phyloP scores from a whole-genome alignment of 495 filamentous ascomycete genomes.

The Lasiosphaeris hirsuta region DNA sequence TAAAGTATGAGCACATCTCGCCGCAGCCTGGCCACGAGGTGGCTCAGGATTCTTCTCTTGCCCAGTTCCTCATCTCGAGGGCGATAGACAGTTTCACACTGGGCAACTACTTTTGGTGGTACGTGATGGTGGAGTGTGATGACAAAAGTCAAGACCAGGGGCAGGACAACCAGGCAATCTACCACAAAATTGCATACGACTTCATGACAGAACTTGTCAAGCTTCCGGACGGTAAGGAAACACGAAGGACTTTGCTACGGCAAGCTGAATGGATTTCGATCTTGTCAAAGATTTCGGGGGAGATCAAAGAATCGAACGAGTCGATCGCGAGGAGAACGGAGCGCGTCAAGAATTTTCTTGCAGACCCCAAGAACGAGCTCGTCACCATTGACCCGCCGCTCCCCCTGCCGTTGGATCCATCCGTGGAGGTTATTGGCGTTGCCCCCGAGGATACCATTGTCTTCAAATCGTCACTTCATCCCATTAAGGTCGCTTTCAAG shows the following conservation, averaged over 20 bases:
- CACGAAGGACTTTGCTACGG: slow-evolving; percentile 69
- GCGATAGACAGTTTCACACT: slow-evolving; percentile 83
- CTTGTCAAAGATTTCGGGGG: slow-evolving; percentile 83
- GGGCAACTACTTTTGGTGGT: slow-evolving; percentile 96
- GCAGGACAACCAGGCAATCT: slow-evolving; percentile 73
- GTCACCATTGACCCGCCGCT: slow-evolving; percentile 78
- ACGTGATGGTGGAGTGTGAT: slow-evolving; percentile 92
- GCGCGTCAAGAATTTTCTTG: slow-evolving; percentile 72
- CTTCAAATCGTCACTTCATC: slow-evolving; percentile 91
- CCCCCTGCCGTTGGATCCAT: slow-evolving; percentile 85
- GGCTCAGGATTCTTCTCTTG: slow-evolving; percentile 80
- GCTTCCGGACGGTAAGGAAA: slow-evolving; percentile 60
- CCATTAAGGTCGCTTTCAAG: slow-evolving; percentile 87
- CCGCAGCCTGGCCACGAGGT: slow-evolving; percentile 56
- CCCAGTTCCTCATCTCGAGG: slow-evolving; percentile 80
- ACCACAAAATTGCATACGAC: slow-evolving; percentile 87
- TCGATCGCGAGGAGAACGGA: slow-evolving; percentile 76
- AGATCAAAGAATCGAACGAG: slow-evolving; percentile 78
- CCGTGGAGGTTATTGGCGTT: slow-evolving; percentile 70
- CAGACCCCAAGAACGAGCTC: slow-evolving; percentile 87
- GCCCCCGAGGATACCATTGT: slow-evolving; percentile 83
- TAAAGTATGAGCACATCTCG: slow-evolving; percentile 87
- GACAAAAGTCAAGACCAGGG: slow-evolving; percentile 70
- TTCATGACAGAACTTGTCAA: slow-evolving; percentile 82
- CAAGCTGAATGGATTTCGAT: slow-evolving; percentile 89